Conservation (phyloP, 768 basidiomycete genomes). For the Trichaptum fuscoviolaceum region DNA sequence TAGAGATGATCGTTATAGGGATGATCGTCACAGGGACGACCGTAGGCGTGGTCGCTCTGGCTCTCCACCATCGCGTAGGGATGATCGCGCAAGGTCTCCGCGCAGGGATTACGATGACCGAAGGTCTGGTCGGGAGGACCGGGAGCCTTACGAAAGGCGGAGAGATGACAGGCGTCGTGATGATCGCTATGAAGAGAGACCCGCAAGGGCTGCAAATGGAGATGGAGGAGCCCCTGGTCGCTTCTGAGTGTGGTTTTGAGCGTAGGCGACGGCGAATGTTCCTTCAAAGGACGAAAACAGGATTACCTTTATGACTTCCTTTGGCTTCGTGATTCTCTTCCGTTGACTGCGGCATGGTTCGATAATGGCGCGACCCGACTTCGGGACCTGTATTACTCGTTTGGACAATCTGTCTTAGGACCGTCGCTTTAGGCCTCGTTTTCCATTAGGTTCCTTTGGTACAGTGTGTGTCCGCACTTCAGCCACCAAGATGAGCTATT, state of each 20-base stretch:
- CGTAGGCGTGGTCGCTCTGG: conserved; percentile 78
- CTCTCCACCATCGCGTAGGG: conserved; percentile 68
- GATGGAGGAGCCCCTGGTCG: conserved; percentile 44
- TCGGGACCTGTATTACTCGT: conserved; percentile 4
- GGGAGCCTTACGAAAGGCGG: conserved; percentile 65
- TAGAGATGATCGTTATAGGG: conserved; percentile 33
- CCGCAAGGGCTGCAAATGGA: conserved; percentile 68
- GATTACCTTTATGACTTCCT: conserved; percentile 2
- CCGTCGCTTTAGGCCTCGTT: conserved; percentile 1
- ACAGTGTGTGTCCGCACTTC: background rate
- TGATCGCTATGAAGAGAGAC: conserved; percentile 74
- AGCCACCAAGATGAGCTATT: background rate
- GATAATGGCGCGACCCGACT: conserved; percentile 6
- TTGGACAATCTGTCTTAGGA: background rate
- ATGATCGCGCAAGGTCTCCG: conserved; percentile 78
- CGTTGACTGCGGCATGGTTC: background rate
- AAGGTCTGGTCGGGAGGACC: conserved; percentile 90
- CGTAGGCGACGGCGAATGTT: conserved; percentile 11
- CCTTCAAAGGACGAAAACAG: conserved; percentile 1
- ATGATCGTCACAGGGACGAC: conserved; percentile 30
- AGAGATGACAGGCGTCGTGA: conserved; percentile 78
- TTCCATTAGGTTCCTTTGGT: background rate
- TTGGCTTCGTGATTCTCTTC: conserved; percentile 4
- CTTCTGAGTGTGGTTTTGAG: background rate
- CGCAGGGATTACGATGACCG: conserved; percentile 79